Evolutionary conservation across 148 eudicot genomes (phyloP).

Genomic region (Rhododendron ferrugineum): DNA sequence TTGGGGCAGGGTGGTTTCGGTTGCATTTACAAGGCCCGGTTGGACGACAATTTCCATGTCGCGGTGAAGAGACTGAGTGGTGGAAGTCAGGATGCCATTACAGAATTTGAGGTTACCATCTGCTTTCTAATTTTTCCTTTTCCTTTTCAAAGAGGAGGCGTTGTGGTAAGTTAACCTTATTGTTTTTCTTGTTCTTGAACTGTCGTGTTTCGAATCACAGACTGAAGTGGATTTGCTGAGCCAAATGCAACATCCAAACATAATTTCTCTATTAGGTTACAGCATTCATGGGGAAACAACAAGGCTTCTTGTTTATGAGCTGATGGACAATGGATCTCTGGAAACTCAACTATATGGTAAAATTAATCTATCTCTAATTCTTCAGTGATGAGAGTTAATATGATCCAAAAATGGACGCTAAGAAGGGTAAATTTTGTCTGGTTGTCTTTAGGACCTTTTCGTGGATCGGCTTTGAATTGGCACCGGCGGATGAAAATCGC

Average conservation of each 20-base stretch:
- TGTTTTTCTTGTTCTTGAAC: slow-evolving; percentile 4
- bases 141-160: not conserved
- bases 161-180: not conserved
- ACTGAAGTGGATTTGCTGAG: slow-evolving; percentile 54
- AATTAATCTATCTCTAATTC: not conserved
- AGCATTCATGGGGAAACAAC: slow-evolving; percentile 53
- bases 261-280: slow-evolving; percentile 51
- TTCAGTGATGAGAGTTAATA: not conserved
- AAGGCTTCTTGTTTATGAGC: slow-evolving; percentile 49
- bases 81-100: slow-evolving; percentile 41
- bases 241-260: slow-evolving; percentile 56
- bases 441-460: slow-evolving; percentile 39
- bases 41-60: slow-evolving; percentile 32
- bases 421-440: not conserved
- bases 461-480: slow-evolving; percentile 62
- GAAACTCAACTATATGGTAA: slow-evolving; percentile 65
- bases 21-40: slow-evolving; percentile 49
- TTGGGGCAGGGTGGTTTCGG: slow-evolving; percentile 64
- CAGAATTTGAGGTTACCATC: slow-evolving; percentile 53
- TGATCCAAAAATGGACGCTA: not conserved
- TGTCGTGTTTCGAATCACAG: slow-evolving; percentile 26
- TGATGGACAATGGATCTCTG: slow-evolving; percentile 58
- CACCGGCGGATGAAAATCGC: slow-evolving; percentile 55
- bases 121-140: not conserved
- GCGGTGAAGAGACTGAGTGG: slow-evolving; percentile 54